Percentiles rank a stretch among this genome's conserved stretches.
Evolutionary conservation across 345 rosid genomes (phyloP).

Genomic region (Rhodomyrtus tomentosa): DNA sequence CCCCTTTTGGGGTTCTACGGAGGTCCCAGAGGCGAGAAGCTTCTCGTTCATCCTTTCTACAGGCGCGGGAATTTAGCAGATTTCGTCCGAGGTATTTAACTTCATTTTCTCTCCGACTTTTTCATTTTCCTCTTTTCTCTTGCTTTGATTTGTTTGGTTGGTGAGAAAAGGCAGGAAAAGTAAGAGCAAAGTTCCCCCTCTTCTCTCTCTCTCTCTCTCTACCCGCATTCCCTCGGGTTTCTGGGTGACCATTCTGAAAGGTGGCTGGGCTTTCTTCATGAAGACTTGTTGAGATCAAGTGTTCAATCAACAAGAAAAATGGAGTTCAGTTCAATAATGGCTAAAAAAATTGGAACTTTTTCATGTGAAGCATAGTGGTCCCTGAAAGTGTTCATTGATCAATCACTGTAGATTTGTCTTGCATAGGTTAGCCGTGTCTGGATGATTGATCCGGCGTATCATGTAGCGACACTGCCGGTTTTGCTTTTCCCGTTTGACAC

Average conservation of each 20-base stretch:
- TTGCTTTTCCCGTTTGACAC: background rate
- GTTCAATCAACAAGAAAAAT: background rate
- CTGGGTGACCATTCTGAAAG: background rate
- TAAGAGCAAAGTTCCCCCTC: background rate
- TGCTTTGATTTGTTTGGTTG: background rate
- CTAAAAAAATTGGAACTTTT: background rate
- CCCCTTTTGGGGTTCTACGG: constrained; percentile 83
- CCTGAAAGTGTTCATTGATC: background rate
- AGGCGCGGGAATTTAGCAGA: constrained; percentile 54
- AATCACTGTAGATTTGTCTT: background rate
- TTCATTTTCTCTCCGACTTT: background rate
- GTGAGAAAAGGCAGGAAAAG: background rate
- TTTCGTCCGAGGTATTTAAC: constrained; percentile 52
- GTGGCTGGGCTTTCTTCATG: background rate
- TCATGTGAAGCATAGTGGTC: background rate
- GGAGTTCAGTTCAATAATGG: background rate
- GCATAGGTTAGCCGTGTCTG: background rate
- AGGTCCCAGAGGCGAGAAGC: constrained; percentile 91
- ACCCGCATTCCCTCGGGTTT: background rate
- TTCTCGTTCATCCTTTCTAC: constrained; percentile 69
- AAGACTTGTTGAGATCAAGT: background rate
- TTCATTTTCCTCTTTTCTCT: background rate
- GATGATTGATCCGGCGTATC: background rate
- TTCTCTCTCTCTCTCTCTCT: background rate
- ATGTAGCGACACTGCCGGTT: background rate